Evolutionary conservation across 73 alveolate species (phyloP), one percentile per base, ranked within the genome.

Genomic region (Tetrahymena thermophila): DNA sequence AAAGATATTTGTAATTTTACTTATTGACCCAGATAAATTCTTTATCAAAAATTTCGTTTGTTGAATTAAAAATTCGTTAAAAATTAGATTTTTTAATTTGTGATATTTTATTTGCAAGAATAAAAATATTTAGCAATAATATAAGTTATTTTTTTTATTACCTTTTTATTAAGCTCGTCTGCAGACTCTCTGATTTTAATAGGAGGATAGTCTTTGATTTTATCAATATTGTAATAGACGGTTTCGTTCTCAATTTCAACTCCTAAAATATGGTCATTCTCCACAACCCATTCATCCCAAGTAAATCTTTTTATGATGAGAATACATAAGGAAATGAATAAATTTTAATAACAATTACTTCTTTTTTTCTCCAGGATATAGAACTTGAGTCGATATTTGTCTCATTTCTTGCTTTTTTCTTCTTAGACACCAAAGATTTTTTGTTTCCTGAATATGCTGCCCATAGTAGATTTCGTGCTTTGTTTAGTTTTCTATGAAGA

Each of bases 211-310:
- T 95, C 94, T 56, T 95, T 37, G 35, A 95, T 95, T 85, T 95
- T 95, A 95, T 95, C 97, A 34, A 95, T 95, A 55, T 95, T 94
- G 42, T 95, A 95, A 50, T 85, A 43, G 8, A 85, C 97, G 19
- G 95, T 50, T 95, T 95, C 84, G 14, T 94, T 94, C n/a, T 95
- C 97, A 4, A 95, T 95, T 93, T 95, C 97, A 1, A 95, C 97
- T 43, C 94, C 97, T 95, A 95, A 44, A 1, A 95, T 93, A 93
- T 95, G 97, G 83, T 95, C 97, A 9, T 95, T 95, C 25, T 95
- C 97, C 25, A 85, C 97, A 28, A 95, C 94, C 97, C 97, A 95
- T 55, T 95, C 85, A 95, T 95, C 97, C 97, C 97, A 95, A 89
- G 97, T 95, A 50, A 95, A 95, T 35, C 95, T 94, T 21, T 84